phyloP scores from a whole-genome alignment of 306 rosid species.

The Malus fusca region DNA sequence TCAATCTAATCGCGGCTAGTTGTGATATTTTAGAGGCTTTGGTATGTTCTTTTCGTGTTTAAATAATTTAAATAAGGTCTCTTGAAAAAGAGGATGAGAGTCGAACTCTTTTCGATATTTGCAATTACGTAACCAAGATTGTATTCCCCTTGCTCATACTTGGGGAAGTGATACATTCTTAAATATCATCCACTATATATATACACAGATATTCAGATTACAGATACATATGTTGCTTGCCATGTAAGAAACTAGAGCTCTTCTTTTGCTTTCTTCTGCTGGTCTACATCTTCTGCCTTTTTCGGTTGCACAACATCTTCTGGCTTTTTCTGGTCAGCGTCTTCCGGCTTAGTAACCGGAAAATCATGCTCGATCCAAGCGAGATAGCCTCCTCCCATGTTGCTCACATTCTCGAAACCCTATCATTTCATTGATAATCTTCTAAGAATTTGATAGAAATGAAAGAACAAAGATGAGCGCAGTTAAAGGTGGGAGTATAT shows the following conservation, averaged over 20 bases:
- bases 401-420: conserved; percentile 61
- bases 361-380: conserved; percentile 59
- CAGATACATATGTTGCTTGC: background rate
- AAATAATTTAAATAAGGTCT: too few relatives aligned
- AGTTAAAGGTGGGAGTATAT: background rate
- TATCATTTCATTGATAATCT: conserved; percentile 25
- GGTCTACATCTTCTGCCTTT: background rate
- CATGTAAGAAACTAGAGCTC: background rate
- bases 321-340: background rate
- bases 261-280: background rate
- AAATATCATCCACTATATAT: background rate
- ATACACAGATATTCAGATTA: background rate
- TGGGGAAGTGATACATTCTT: background rate
- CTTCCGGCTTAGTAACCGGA: conserved; percentile 30
- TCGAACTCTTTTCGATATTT: background rate
- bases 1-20: too few relatives aligned
- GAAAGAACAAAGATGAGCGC: background rate
- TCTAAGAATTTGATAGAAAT: background rate
- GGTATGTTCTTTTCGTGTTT: too few relatives aligned
- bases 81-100: background rate
- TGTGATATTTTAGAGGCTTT: background rate
- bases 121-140: background rate
- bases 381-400: conserved; percentile 75
- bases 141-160: background rate
- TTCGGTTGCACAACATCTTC: background rate